phyloP scores from a whole-genome alignment of 2,329 filamentous ascomycete species.

The Cordyceps tenuipes region DNA sequence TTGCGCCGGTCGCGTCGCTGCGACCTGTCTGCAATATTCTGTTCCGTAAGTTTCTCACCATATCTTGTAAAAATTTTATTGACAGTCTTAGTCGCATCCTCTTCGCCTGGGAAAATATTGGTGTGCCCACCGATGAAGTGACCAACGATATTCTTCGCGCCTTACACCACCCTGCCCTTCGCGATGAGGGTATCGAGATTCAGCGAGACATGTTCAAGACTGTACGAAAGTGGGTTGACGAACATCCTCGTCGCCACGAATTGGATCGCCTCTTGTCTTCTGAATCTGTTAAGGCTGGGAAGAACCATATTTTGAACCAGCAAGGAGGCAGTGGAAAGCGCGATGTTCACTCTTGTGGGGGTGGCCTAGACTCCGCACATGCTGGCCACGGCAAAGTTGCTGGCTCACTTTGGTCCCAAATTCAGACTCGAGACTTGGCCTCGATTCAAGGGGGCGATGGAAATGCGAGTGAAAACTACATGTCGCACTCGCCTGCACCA shows the following conservation, averaged over 20 bases:
- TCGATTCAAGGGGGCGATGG: constrained; percentile 44
- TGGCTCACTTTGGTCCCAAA: constrained; percentile 53
- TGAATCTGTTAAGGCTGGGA: constrained; percentile 72
- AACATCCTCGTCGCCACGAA: constrained; percentile 55
- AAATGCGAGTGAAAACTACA: constrained; percentile 27
- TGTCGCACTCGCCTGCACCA: constrained; percentile 32
- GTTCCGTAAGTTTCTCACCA: constrained; percentile 52
- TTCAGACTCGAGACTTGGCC: constrained; percentile 49
- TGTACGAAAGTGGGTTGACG: constrained; percentile 72
- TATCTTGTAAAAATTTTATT: neutral
- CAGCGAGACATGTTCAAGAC: constrained; percentile 85
- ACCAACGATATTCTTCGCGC: constrained; percentile 70
- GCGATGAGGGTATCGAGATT: constrained; percentile 67
- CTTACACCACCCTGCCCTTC: constrained; percentile 85
- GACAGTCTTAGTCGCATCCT: constrained; percentile 54
- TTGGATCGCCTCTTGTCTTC: constrained; percentile 72
- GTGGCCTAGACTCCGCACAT: constrained; percentile 35
- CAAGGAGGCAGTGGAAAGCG: constrained; percentile 22
- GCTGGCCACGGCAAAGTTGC: constrained; percentile 49
- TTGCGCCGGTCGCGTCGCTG: constrained; percentile 64
- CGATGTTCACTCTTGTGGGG: constrained; percentile 22
- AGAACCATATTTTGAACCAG: constrained; percentile 59
- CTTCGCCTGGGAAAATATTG: constrained; percentile 86
- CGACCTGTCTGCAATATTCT: constrained; percentile 74
- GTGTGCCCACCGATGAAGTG: constrained; percentile 75